Evolutionary conservation across 1,139 yeast species (phyloP).

Genomic region (Lodderomyces parapsilosis): DNA sequence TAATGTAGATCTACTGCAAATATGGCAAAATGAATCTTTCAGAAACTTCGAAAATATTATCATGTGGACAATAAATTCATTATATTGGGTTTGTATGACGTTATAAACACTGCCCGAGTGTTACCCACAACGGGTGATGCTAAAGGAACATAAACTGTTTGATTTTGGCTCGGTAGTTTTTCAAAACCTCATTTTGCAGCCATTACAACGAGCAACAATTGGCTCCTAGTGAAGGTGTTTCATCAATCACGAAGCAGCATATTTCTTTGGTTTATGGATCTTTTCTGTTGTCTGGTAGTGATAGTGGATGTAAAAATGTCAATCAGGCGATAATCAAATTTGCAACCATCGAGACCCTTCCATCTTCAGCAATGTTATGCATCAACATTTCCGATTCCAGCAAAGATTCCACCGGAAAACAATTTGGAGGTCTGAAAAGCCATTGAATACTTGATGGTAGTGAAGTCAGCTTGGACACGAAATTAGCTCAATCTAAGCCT

Average conservation of each 20-base stretch:
- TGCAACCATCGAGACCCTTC: background rate
- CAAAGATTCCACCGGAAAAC: no score
- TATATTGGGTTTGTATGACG: background rate
- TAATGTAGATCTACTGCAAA: background rate
- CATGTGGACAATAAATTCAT: background rate
- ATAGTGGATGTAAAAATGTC: background rate
- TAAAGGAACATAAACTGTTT: background rate
- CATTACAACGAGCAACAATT: background rate
- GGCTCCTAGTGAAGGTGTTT: background rate
- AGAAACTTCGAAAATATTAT: background rate
- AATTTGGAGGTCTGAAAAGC: no score
- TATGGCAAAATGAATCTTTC: background rate
- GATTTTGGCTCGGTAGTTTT: background rate
- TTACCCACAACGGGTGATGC: background rate
- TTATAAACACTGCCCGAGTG: background rate
- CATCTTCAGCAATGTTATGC: background rate
- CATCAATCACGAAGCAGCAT: background rate
- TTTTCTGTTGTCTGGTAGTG: background rate
- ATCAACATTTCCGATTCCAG: background rate
- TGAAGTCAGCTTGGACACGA: no score
- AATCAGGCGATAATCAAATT: background rate
- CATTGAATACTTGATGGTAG: no score
- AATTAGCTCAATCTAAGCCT: no score
- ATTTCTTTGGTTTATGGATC: background rate
- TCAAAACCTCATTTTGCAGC: background rate